Conservation (phyloP, 2,329 filamentous ascomycete genomes). For the Epichloe elymi region DNA sequence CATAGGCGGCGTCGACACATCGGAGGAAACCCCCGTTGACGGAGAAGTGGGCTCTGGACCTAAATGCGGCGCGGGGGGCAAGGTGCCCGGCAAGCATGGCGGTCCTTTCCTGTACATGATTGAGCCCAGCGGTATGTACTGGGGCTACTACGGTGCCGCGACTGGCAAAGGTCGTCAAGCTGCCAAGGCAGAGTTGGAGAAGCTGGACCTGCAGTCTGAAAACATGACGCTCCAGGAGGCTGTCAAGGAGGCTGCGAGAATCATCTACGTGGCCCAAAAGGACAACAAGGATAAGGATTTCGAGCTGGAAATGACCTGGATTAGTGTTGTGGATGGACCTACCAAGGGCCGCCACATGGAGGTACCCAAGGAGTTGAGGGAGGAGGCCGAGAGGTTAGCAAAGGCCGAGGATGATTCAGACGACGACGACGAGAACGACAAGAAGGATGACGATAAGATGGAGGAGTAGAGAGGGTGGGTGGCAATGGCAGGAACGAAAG, state of each 20-base stretch:
- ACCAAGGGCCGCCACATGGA: constrained; percentile 89
- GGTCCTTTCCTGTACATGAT: constrained; percentile 98
- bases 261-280: constrained; percentile 95
- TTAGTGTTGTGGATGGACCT: constrained; percentile 70
- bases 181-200: constrained; percentile 96
- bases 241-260: constrained; percentile 90
- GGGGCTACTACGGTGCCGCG: constrained; percentile 97
- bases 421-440: constrained; percentile 62
- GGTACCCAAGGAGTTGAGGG: constrained; percentile 78
- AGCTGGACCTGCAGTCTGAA: constrained; percentile 73
- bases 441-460: constrained; percentile 67
- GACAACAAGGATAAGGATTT: constrained; percentile 99
- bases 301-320: constrained; percentile 98
- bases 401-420: constrained; percentile 83
- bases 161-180: constrained; percentile 95
- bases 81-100: constrained; percentile 61
- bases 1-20: constrained; percentile 83
- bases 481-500: neutral
- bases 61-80: constrained; percentile 67
- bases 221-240: constrained; percentile 71
- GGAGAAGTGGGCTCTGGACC: constrained; percentile 81
- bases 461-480: constrained; percentile 51
- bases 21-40: constrained; percentile 76
- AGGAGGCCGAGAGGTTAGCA: constrained; percentile 86
- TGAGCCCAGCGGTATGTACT: constrained; percentile 91